phyloP scores from a whole-genome alignment of 306 rosid genomes.

The Senna tora region DNA sequence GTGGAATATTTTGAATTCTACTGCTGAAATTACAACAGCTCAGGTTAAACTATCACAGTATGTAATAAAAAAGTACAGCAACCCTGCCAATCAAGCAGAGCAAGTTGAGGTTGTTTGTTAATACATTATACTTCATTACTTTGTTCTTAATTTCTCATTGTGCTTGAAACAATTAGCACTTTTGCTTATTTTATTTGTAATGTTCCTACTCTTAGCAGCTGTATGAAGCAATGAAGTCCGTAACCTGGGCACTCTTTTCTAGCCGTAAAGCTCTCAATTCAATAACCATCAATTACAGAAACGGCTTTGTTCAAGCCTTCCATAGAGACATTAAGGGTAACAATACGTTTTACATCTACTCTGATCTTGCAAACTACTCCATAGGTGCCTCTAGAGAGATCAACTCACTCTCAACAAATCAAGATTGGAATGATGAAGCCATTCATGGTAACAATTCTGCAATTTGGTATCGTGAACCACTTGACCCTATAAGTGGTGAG shows the following conservation, averaged over 20 bases:
- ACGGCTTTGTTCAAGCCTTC: slow-evolving; percentile 96
- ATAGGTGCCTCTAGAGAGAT: slow-evolving; percentile 50
- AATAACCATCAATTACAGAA: slow-evolving; percentile 84
- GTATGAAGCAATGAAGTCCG: slow-evolving; percentile 84
- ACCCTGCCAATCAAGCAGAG: slow-evolving; percentile 81
- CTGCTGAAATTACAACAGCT: slow-evolving; percentile 88
- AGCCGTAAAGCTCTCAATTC: slow-evolving; percentile 91
- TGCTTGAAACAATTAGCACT: slow-evolving; percentile 24
- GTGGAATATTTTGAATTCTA: slow-evolving; percentile 96
- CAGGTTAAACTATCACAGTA: slow-evolving; percentile 88
- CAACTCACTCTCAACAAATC: slow-evolving; percentile 49
- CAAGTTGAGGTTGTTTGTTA: slow-evolving; percentile 81
- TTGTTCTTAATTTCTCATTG: not conserved
- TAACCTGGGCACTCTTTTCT: slow-evolving; percentile 90
- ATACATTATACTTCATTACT: slow-evolving; percentile 8
- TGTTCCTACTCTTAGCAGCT: slow-evolving; percentile 67
- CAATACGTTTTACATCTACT: slow-evolving; percentile 88
- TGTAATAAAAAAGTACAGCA: slow-evolving; percentile 71
- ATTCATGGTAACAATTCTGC: slow-evolving; percentile 81
- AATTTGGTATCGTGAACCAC: slow-evolving; percentile 91
- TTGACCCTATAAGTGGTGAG: slow-evolving; percentile 82
- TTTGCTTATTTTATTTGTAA: slow-evolving; percentile 35
- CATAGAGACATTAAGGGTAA: slow-evolving; percentile 88
- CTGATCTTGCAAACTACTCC: slow-evolving; percentile 87
- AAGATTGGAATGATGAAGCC: slow-evolving; percentile 66